Conservation (phyloP, 306 rosid genomes). For the Delonix regia region DNA sequence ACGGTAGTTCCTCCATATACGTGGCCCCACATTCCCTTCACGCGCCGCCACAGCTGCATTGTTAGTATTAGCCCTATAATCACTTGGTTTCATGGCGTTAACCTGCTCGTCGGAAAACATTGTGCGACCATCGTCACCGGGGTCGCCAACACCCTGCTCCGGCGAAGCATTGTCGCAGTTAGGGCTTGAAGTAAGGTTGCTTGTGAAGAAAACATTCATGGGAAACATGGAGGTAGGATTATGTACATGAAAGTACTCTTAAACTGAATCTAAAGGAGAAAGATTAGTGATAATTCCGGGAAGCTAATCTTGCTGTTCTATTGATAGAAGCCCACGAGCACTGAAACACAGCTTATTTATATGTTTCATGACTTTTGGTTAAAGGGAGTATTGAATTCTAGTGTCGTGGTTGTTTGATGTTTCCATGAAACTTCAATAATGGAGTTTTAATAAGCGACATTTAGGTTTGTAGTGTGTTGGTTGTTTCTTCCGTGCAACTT, state of each 20-base stretch:
- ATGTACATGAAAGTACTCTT: not conserved
- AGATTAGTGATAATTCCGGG: not conserved
- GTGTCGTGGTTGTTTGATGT: not conserved
- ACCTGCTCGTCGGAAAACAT: not conserved
- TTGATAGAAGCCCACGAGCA: not conserved
- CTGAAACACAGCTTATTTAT: not conserved
- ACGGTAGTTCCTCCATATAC: slow-evolving; percentile 36
- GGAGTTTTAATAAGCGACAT: not conserved
- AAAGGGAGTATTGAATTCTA: too few species aligned
- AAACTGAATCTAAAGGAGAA: not conserved
- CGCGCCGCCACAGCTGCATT: not conserved
- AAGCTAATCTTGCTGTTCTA: not conserved
- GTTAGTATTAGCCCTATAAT: not conserved
- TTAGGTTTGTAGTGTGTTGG: not conserved
- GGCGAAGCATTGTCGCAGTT: not conserved
- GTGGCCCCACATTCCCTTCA: not conserved
- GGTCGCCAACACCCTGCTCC: not conserved
- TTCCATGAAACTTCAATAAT: slow-evolving; percentile 20
- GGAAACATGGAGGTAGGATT: not conserved
- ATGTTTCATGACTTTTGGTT: not conserved
- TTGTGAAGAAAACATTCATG: not conserved
- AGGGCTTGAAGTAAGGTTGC: not conserved
- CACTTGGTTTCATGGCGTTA: not conserved
- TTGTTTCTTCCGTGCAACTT: too few species aligned
- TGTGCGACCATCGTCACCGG: not conserved